A percentile compares a stretch with the other conserved stretches of the same genome.
These are phyloP conservation scores for Metschnikowia shivogae DNA, from an alignment of 805 yeast genomes.

Conservation along the genomic window DNA sequence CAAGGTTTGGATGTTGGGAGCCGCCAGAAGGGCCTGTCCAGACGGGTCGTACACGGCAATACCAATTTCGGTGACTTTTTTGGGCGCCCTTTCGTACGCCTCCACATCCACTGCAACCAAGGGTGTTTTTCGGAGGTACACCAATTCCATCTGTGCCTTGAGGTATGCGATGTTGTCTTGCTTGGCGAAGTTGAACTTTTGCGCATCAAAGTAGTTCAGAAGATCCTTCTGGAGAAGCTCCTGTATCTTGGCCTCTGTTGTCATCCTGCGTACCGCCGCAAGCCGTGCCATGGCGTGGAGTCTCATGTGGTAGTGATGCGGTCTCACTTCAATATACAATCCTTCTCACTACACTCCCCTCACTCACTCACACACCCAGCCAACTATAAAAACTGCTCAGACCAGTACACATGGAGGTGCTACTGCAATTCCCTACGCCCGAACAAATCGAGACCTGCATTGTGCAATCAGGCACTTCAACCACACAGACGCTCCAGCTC, in stretches of 20 bases:
- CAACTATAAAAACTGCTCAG: background rate
- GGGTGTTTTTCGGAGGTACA: constrained; percentile 21
- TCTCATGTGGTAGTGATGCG: background rate
- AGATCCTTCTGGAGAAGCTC: constrained; percentile 4
- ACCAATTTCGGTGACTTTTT: constrained; percentile 24
- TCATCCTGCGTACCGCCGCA: background rate
- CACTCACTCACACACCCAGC: background rate
- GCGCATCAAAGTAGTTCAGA: constrained; percentile 9
- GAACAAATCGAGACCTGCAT: constrained; percentile 11
- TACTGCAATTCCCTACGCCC: constrained; percentile 12
- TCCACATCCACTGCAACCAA: constrained; percentile 27
- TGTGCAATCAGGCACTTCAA: background rate
- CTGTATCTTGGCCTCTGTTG: background rate
- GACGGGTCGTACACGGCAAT: constrained; percentile 23
- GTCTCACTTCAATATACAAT: no score
- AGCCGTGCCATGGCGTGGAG: background rate
- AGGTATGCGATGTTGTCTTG: constrained; percentile 8
- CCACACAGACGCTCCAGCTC: constrained; percentile 7
- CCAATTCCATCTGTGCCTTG: constrained; percentile 17
- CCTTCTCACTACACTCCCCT: background rate
- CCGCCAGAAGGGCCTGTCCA: constrained; percentile 12
- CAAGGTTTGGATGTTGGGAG: constrained; percentile 18
- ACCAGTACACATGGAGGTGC: constrained; percentile 8
- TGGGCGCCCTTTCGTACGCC: constrained; percentile 20
- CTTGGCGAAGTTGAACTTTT: constrained; percentile 10